Conservation (phyloP, 2,329 filamentous ascomycete genomes). For the Xylaria sp. region DNA sequence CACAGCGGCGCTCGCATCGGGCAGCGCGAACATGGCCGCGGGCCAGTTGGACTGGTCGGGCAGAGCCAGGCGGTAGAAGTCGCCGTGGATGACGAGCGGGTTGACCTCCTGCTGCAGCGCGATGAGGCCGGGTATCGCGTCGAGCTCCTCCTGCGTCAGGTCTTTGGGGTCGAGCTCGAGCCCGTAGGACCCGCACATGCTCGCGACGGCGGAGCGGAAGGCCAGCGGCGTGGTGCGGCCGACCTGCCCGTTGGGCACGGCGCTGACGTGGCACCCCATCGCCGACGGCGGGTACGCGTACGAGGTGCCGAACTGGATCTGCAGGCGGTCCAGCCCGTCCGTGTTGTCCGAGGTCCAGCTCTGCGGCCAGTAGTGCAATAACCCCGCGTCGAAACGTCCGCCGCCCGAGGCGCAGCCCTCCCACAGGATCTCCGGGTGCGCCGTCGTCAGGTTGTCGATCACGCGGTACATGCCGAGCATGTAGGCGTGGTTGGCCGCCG, state of each 20-base stretch:
- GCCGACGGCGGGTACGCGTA: constrained; percentile 70
- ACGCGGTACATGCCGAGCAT: constrained; percentile 73
- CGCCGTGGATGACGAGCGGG: constrained; percentile 67
- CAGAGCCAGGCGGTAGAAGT: constrained; percentile 68
- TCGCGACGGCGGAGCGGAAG: constrained; percentile 73
- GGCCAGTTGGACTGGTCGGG: constrained; percentile 72
- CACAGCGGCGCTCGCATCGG: constrained; percentile 61
- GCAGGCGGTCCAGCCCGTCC: constrained; percentile 69
- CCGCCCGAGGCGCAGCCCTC: constrained; percentile 75
- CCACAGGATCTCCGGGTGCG: constrained; percentile 71
- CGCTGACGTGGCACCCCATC: constrained; percentile 74
- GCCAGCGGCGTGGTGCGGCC: constrained; percentile 64
- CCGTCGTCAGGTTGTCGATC: constrained; percentile 67
- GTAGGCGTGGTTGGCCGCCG: constrained; percentile 66
- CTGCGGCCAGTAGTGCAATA: constrained; percentile 73
- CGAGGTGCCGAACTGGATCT: constrained; percentile 72
- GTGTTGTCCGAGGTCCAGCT: constrained; percentile 75
- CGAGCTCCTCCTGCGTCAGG: constrained; percentile 62
- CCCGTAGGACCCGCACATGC: constrained; percentile 76
- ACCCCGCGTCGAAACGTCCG: constrained; percentile 71
- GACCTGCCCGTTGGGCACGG: constrained; percentile 68
- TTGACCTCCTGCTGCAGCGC: constrained; percentile 66
- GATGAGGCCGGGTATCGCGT: constrained; percentile 65
- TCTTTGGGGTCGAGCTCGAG: constrained; percentile 70
- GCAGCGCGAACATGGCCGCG: constrained; percentile 67